Evolutionary conservation across 2,329 filamentous ascomycete genomes (phyloP).

Genomic region (Calonectria henricotiae): DNA sequence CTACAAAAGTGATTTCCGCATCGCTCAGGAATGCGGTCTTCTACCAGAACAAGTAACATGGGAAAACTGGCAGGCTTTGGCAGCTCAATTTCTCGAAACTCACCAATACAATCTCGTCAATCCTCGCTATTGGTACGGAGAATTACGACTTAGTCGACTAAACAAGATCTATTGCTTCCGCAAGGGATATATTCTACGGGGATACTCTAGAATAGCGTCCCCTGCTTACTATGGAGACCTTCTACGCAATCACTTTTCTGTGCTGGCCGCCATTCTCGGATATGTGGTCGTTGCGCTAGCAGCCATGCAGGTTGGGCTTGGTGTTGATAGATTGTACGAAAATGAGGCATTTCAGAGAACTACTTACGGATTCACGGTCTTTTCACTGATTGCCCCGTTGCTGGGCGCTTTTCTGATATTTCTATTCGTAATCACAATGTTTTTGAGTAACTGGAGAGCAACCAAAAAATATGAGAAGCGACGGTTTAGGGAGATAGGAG

Average conservation of each 20-base stretch:
- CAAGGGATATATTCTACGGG: neutral
- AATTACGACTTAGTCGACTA: constrained; percentile 23
- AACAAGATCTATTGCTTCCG: constrained; percentile 22
- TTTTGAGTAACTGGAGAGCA: constrained; percentile 32
- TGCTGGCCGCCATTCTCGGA: neutral
- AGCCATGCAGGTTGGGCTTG: constrained; percentile 27
- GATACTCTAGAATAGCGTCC: neutral
- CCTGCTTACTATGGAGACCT: constrained; percentile 14
- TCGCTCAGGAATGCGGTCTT: constrained; percentile 2
- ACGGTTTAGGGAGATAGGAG: neutral
- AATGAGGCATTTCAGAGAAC: constrained; percentile 62
- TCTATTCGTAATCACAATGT: constrained; percentile 40
- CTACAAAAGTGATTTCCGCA: constrained; percentile 25
- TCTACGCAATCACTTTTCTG: neutral
- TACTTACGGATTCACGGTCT: constrained; percentile 66
- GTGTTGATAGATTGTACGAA: constrained; percentile 48
- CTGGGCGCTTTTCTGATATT: constrained; percentile 46
- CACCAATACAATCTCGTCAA: constrained; percentile 10
- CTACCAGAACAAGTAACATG: constrained; percentile 17
- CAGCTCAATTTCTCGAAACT: neutral
- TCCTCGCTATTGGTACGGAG: constrained; percentile 25
- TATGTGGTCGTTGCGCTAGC: constrained; percentile 22
- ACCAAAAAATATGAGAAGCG: neutral
- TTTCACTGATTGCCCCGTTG: constrained; percentile 64
- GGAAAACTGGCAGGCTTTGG: constrained; percentile 9